Evolutionary conservation across 2,329 filamentous ascomycete species (phyloP), one percentile per base, ranked within the genome.

Genomic region (Aspergillus fumigatiaffinis): DNA sequence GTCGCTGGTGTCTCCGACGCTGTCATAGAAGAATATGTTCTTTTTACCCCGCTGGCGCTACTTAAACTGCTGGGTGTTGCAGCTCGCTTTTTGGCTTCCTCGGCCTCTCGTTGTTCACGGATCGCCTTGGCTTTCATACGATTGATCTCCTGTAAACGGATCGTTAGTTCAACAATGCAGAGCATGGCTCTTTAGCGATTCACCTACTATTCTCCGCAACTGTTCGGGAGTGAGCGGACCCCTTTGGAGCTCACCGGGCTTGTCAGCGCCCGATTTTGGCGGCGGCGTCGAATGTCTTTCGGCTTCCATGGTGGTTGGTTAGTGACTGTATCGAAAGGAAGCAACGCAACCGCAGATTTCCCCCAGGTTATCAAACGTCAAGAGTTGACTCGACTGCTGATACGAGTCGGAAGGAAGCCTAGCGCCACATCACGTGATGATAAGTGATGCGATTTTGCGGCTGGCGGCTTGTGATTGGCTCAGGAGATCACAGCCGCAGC

Each of bases 111-210:
- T 68, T 88, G 87, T 64, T 90, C 85, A 57, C 90, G 88, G 20
- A 92, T 80, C 2, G 92, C 92, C 81, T 97, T 97, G 55, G 94
- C 91, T 76, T 87, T 90, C 29, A 97, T 83, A 21, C 93, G 86
- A 66, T 87, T 92, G 73, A 93, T 87, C 84, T 97, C 93, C 90
- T 94, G 57, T 20, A 9, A 54, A 38, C n/a, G 25, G 21, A n/a
- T 51, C 48, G 65, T 54, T 60, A 47, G 50, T 50, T 61, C 21
- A 56, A 56, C 8, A 50, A 41, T 28, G 21, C 32, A 49, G 1
- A n/a, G 9, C 14, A n/a, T 23, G 10, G 38, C 28, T 32, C 5
- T 28, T 35, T 49, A 10, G 28, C 38, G 28, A 29, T 23, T n/a
- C 20, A 60, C 69, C 51, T 75, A 82, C 80, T 71, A 85, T 84